Evolutionary conservation across 495 filamentous ascomycete genomes (phyloP).

Genomic region (Podospora pseudocomata): DNA sequence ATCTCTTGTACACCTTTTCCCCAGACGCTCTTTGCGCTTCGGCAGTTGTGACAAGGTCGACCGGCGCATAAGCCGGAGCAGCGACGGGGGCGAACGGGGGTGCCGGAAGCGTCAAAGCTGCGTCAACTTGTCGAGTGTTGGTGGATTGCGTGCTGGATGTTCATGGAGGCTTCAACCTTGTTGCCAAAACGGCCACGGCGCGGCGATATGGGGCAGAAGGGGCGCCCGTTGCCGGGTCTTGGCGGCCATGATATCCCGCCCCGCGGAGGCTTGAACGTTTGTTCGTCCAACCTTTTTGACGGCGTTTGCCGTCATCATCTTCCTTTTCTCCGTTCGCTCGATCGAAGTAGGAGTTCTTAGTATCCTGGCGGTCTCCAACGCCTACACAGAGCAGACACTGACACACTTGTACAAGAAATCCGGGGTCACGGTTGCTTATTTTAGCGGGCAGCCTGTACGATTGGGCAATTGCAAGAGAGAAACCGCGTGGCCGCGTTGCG

Average conservation of each 20-base stretch:
- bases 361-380: constrained; percentile 7
- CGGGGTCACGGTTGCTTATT: constrained; percentile 5
- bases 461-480: constrained; percentile 2
- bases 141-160: neutral
- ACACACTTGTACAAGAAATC: neutral
- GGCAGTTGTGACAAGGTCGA: constrained; percentile 3
- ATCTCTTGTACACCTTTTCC: neutral
- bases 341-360: neutral
- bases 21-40: neutral
- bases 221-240: neutral
- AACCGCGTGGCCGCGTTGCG: constrained; percentile 10
- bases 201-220: neutral
- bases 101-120: constrained; percentile 1
- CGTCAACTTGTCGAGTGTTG: neutral
- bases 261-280: neutral
- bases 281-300: neutral
- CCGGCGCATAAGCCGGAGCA: neutral
- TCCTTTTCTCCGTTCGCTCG: neutral
- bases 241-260: neutral
- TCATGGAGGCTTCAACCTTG: constrained; percentile 3
- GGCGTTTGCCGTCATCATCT: neutral
- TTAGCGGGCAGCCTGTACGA: constrained; percentile 1
- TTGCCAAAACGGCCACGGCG: neutral
- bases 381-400: neutral
- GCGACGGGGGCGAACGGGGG: constrained; percentile 3